phyloP scores from a whole-genome alignment of 495 filamentous ascomycete species.

The Xanthoparmelia taractica region DNA sequence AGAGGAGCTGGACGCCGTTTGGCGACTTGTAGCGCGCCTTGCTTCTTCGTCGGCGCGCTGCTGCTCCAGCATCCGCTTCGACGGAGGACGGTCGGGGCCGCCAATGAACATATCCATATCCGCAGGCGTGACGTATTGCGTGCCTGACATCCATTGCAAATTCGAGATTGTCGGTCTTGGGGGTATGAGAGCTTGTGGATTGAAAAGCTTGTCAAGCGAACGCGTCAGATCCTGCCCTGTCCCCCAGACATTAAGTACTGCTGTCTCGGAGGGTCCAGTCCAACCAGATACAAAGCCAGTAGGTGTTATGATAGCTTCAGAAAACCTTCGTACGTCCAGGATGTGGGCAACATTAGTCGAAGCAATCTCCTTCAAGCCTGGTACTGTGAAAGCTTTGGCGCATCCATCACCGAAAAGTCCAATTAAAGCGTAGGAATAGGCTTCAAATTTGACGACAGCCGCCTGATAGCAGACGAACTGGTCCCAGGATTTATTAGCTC shows the following conservation, averaged over 20 bases:
- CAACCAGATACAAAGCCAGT: conserved; percentile 78
- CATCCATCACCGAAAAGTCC: conserved; percentile 75
- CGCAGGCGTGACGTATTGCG: conserved; percentile 79
- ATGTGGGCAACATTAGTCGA: conserved; percentile 49
- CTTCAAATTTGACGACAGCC: conserved; percentile 60
- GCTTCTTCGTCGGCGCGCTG: conserved; percentile 51
- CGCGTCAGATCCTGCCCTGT: conserved; percentile 48
- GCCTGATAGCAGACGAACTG: conserved; percentile 73
- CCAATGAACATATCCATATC: conserved; percentile 91
- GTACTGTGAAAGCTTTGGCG: conserved; percentile 73
- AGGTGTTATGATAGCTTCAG: conserved; percentile 58
- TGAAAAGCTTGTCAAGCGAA: conserved; percentile 67
- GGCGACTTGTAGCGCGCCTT: conserved; percentile 41
- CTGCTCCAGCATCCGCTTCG: conserved; percentile 65
- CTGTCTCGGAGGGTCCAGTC: conserved; percentile 82
- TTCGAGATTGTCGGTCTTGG: conserved; percentile 91
- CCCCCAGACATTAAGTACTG: conserved; percentile 74
- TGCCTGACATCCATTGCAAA: conserved; percentile 91
- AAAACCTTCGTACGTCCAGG: conserved; percentile 65
- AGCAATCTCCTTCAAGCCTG: conserved; percentile 79
- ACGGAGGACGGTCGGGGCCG: conserved; percentile 76
- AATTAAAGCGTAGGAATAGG: conserved; percentile 68
- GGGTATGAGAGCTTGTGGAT: conserved; percentile 61
- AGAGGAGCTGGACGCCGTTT: conserved; percentile 25
- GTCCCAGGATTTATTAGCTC: conserved; percentile 82